Base-by-base conservation (phyloP, 2,329 filamentous ascomycete species). In the Epichloe hybrida region DNA sequence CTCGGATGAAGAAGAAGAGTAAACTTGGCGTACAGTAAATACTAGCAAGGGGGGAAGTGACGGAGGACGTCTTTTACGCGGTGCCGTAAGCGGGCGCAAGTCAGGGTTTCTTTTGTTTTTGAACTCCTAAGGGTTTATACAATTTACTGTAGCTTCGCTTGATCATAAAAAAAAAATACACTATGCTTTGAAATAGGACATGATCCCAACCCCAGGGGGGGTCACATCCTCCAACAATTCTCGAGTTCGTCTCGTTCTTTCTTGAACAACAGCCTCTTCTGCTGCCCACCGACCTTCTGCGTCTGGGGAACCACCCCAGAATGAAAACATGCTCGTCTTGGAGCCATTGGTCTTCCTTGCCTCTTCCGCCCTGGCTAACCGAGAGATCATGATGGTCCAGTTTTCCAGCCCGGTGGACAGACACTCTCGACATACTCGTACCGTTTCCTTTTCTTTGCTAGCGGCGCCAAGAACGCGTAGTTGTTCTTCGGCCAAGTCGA, bases 321-420 rank as follows among this genome's bases (percentile, higher is more conserved):
- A 67, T 2, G 65, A 65, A 27, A 69, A 67, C n/a, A 66, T 56
- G 50, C 59, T 53, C 0, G 62, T 51, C 31, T 59, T 57, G 52
- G 61, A 21, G 50, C 71, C 70, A 11, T 56, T 57, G n/a, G 58
- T 66, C 52, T 68, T 63, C 53, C 64, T 62, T 36, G 62, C 62
- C 40, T 65, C 64, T 59, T 80, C 75, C 40, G 75, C 72, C 48
- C 67, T 69, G 27, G 77, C 78, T 45, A 94, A 72, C 51, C 75
- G 74, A 11, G 72, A 71, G 20, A 93, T 82, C 85, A 97, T 97
- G 31, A 74, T 76, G 45, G 77, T 77, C 90, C 90, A 95, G 63
- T 95, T 94, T 5, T 77, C 75, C 1, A 95, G 72, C 0, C 87
- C 87, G 2, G 85, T 80, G 52, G 79, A 72, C 5, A 95, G 75